A percentile compares a stretch with the other conserved stretches of the same genome.
Evolutionary conservation across 441 rosid genomes (phyloP).

Genomic region (Raphanus hybrid): DNA sequence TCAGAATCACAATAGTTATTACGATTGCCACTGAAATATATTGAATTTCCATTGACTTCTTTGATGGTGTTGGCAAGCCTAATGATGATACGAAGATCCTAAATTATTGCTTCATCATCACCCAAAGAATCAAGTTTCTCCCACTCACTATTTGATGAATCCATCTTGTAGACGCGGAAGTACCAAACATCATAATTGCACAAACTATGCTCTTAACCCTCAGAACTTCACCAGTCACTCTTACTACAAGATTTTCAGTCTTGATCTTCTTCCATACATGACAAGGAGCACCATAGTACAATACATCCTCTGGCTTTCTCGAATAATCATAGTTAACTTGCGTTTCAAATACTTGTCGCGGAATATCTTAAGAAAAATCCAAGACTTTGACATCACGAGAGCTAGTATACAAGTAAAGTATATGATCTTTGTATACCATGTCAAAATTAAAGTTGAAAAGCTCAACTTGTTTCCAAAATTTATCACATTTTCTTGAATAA

Average conservation of each 20-base stretch:
- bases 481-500: neutral
- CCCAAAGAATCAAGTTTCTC: neutral
- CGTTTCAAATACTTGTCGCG: neutral
- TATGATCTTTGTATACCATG: neutral
- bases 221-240: neutral
- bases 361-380: neutral
- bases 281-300: too few species aligned
- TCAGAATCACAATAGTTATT: neutral
- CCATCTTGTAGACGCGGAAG: conserved; percentile 2
- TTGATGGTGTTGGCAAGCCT: neutral
- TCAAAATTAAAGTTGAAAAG: neutral
- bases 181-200: neutral
- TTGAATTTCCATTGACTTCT: neutral
- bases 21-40: neutral
- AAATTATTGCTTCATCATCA: neutral
- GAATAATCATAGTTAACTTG: neutral
- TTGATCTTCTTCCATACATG: too few species aligned
- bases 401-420: neutral
- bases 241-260: neutral
- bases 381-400: neutral
- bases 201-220: neutral
- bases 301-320: too few species aligned
- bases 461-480: neutral
- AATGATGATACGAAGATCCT: neutral
- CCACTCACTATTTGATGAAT: neutral